Base-by-base conservation (phyloP, 257 asterid genomes). In the Thymus quinquecostatus region DNA sequence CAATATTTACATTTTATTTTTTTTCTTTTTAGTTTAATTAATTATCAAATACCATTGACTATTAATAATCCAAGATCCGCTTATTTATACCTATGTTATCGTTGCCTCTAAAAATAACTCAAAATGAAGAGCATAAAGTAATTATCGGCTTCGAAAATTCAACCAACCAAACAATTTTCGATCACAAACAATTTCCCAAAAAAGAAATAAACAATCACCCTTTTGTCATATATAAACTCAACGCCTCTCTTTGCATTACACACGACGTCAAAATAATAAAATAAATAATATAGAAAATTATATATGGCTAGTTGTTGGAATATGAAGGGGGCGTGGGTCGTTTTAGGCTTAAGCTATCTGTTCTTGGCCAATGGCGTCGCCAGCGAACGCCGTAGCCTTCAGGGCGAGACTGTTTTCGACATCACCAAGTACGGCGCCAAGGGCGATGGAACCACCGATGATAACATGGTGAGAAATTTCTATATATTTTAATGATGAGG, bases 391-490 rank as follows among this genome's bases (percentile, higher is more conserved):
- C 69, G 56, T 7, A 5, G 44, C 41, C 41, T 64, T 40, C 68
- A 62, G 53, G 1, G 29, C 1, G 88, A 75, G 77, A 73, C 83
- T 7, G 71, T 83, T 78, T 86, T 75, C 60, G 92, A 87, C 60
- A 80, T 87, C 66, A 86, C 79, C 48, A 65, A 55, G 0, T 65
- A 58, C 50, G 95, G 86, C 59, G 95, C 95, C 32, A 81, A 48
- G 65, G 76, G 87, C 2, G 79, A 86, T 63, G 88, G 83, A 63
- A 8, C 0, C 2, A 66, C 73, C 0, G 92, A 87, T 62, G 76
- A 70, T 50, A 68, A 89, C 29, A 1, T 29, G 88, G 92, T 86
- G 44, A 3, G 21, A 21, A 21, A 21, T 21, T 21, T 21, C 21
- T 21, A 21, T 21, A 21, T 21, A 21, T 21, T 21, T 21, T 21